Evolutionary conservation across 352 stramenopile species (phyloP).

Genomic region (Peronospora destructor): DNA sequence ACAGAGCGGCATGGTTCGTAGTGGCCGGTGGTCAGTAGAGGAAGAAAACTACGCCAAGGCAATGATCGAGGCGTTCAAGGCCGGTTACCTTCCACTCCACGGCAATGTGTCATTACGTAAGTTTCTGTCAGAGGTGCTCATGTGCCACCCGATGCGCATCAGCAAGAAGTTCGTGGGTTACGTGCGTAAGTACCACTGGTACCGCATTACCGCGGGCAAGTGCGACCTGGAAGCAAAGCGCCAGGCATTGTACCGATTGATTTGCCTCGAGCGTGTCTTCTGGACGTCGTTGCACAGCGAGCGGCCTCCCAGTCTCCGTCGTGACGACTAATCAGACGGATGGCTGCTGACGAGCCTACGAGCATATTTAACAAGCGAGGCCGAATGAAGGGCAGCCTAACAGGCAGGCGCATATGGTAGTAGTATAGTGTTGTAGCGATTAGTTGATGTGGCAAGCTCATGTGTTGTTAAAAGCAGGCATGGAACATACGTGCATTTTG

Average conservation of each 20-base stretch:
- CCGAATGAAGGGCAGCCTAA: slow-evolving; percentile 13
- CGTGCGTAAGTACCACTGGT: slow-evolving; percentile 85
- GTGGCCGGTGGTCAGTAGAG: slow-evolving; percentile 59
- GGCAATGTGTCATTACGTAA: slow-evolving; percentile 81
- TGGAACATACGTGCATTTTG: slow-evolving; percentile 2
- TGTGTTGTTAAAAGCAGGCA: not conserved
- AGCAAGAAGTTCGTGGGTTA: slow-evolving; percentile 89
- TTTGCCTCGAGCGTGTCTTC: slow-evolving; percentile 49
- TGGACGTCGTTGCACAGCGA: slow-evolving; percentile 55
- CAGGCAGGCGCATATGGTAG: slow-evolving; percentile 10
- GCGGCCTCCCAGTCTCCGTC: slow-evolving; percentile 25
- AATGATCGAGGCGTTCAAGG: slow-evolving; percentile 80
- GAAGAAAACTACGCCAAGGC: slow-evolving; percentile 74
- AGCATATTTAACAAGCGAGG: slow-evolving; percentile 25
- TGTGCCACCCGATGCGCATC: slow-evolving; percentile 87
- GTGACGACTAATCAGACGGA: slow-evolving; percentile 15
- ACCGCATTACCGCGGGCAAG: slow-evolving; percentile 60
- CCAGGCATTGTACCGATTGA: slow-evolving; percentile 36
- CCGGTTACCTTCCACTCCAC: slow-evolving; percentile 59
- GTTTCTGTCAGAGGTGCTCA: slow-evolving; percentile 81
- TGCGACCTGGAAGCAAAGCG: slow-evolving; percentile 45
- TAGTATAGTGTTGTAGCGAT: slow-evolving; percentile 13
- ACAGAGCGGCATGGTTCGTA: slow-evolving; percentile 63
- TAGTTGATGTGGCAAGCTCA: slow-evolving; percentile 4
- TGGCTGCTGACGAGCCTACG: slow-evolving; percentile 1